Base-by-base conservation (phyloP, 179 eudicot genomes). In the Beta macrorhiza region DNA sequence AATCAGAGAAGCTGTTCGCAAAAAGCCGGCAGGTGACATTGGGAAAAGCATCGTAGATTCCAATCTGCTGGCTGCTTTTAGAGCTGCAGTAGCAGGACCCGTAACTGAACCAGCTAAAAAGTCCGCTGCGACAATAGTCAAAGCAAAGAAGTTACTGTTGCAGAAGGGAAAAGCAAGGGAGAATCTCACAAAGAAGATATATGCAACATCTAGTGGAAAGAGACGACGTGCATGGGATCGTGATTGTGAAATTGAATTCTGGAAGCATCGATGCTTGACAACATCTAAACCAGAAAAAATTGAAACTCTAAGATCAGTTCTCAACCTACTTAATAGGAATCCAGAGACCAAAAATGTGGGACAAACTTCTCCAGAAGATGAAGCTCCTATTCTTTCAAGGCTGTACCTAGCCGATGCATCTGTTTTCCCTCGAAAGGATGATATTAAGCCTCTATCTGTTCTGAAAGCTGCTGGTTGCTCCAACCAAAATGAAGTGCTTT, bases 131-230 rank as follows among this genome's bases (percentile, higher is more conserved):
- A 61, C 89, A 72, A 89, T 81, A 76, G 74, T 89, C 79, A 95
- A 87, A 90, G 91, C 93, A 63, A 93, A 92, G 84, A 92, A 85
- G 82, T 82, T 88, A 63, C 71, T 90, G 78, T 82, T 91, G 78
- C 98, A 91, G 82, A 95, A 93, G 85, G 95, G 99, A 42, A 93
- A 90, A 85, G 84, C 91, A 80, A 91, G 99, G 81, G 99, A 95
- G 87, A 90, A 88, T 83, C 90, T 95, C 82, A 95, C 98, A 0
- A 95, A 89, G 80, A 95, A 93, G 80, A 95, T 95, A 84, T 95
- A 93, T 86, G 91, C 95, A 37, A 85, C 84, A 79, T 75, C 89
- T 53, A 92, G 86, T 76, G 98, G 99, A 83, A 93, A 82, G 80
- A 87, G 98, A 56, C 87, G 80, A 87, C 88, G 91, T 51, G 91